phyloP scores from a whole-genome alignment of 352 stramenopile genomes.

The Phytophthora palmivora region DNA sequence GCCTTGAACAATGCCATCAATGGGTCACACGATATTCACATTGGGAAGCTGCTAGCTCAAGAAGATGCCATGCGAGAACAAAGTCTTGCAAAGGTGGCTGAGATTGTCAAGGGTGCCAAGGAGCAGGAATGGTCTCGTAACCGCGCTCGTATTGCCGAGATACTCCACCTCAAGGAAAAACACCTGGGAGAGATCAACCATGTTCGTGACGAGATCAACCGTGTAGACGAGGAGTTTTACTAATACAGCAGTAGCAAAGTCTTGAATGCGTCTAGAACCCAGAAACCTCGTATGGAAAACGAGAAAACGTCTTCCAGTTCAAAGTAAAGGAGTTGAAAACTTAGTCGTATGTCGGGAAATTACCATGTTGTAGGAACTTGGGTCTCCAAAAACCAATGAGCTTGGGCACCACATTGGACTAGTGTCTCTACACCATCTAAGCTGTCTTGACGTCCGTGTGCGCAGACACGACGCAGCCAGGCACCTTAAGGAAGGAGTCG shows the following conservation, averaged over 20 bases:
- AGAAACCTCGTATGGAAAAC: too few species aligned
- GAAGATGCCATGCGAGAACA: slow-evolving; percentile 89
- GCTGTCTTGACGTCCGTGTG: slow-evolving; percentile 80
- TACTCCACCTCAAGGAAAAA: slow-evolving; percentile 80
- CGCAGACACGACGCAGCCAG: slow-evolving; percentile 82
- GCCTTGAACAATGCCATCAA: slow-evolving; percentile 90
- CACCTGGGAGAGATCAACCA: slow-evolving; percentile 64
- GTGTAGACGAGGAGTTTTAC: slow-evolving; percentile 85
- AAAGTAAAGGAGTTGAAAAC: too few species aligned
- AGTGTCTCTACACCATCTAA: slow-evolving; percentile 32
- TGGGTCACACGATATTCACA: slow-evolving; percentile 92
- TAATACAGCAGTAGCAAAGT: slow-evolving; percentile 13
- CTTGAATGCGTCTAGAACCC: too few species aligned
- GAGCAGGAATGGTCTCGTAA: slow-evolving; percentile 81
- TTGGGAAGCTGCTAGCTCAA: slow-evolving; percentile 87
- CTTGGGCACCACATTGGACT: background rate
- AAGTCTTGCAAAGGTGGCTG: slow-evolving; percentile 74
- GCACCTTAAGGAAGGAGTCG: slow-evolving; percentile 93
- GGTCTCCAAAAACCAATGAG: slow-evolving; percentile 10
- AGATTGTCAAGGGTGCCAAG: slow-evolving; percentile 65
- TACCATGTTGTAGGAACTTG: slow-evolving; percentile 23
- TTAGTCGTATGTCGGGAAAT: too few species aligned
- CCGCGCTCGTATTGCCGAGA: slow-evolving; percentile 71
- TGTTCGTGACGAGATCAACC: slow-evolving; percentile 78
- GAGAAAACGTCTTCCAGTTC: too few species aligned